Evolutionary conservation across 192 early-diverging fungal genomes (phyloP).

Genomic region (Paraglomus brasilianum): DNA sequence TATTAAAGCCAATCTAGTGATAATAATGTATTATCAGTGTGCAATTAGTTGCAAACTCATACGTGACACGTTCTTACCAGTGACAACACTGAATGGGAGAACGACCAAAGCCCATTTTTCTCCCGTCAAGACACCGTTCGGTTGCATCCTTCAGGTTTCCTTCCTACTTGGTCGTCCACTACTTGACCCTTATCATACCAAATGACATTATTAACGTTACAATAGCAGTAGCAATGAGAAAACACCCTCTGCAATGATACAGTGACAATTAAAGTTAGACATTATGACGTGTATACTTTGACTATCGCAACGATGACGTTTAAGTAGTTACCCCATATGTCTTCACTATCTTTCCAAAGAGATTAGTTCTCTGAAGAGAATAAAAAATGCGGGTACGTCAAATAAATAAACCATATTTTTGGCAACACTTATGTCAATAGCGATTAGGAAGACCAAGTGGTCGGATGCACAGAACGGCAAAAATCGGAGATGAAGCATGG

Average conservation of each 20-base stretch:
- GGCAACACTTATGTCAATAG: background rate
- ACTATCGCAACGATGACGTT: background rate
- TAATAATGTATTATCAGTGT: background rate
- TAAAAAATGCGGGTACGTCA: conserved; percentile 70
- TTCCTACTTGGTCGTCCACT: conserved; percentile 79
- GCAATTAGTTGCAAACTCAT: too few species aligned
- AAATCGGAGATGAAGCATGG: too few species aligned
- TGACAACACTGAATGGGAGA: conserved; percentile 81
- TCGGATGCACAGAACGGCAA: too few species aligned
- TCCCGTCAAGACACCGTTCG: conserved; percentile 35
- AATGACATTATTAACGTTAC: conserved; percentile 82
- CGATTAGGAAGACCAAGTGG: too few species aligned
- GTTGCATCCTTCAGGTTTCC: conserved; percentile 55
- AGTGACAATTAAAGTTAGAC: conserved; percentile 24
- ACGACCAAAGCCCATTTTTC: conserved; percentile 73
- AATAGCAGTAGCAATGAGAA: conserved; percentile 76
- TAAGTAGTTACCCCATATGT: background rate
- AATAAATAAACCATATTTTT: conserved; percentile 59
- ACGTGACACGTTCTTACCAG: conserved; percentile 17
- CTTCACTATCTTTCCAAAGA: conserved; percentile 40
- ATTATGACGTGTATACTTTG: too few species aligned
- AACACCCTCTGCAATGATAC: conserved; percentile 70
- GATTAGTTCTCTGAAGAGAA: conserved; percentile 70
- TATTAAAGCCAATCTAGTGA: conserved; percentile 58
- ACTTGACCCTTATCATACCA: conserved; percentile 72